A percentile compares a stretch with the other conserved stretches of the same genome.
phyloP scores from a whole-genome alignment of 78 protist genomes.

The slime mould (Dictyostelium discoideum) region DNA sequence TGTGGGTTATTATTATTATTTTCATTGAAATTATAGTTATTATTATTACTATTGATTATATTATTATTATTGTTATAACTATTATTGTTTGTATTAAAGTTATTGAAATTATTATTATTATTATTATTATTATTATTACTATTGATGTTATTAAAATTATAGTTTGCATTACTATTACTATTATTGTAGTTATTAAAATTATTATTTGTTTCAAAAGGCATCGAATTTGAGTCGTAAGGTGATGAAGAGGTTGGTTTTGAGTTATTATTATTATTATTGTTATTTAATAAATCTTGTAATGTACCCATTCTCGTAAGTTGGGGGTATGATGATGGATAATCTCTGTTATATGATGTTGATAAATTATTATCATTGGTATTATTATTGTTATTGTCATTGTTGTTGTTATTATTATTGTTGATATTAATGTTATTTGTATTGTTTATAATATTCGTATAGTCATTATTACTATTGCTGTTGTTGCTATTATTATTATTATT shows the following conservation, averaged over 20 bases:
- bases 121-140: background rate
- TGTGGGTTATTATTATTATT: background rate
- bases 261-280: background rate
- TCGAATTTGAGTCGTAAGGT: background rate
- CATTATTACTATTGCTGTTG: background rate
- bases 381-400: background rate
- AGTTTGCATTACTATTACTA: background rate
- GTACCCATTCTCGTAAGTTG: slow-evolving; percentile 10
- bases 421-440: background rate
- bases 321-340: background rate
- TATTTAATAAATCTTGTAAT: background rate
- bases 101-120: background rate
- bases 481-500: background rate
- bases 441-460: background rate
- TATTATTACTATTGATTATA: background rate
- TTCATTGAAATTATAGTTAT: background rate
- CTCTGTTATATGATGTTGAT: background rate
- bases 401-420: background rate
- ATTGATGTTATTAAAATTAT: background rate
- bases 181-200: background rate
- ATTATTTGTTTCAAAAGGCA: background rate
- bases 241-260: background rate
- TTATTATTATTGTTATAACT: slow-evolving; percentile 8
- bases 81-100: background rate
- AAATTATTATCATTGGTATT: background rate